A percentile compares a stretch with the other conserved stretches of the same genome.
These are phyloP conservation scores for Dipodascus albidus DNA, from an alignment of 805 yeast genomes.

Conservation along the genomic window DNA sequence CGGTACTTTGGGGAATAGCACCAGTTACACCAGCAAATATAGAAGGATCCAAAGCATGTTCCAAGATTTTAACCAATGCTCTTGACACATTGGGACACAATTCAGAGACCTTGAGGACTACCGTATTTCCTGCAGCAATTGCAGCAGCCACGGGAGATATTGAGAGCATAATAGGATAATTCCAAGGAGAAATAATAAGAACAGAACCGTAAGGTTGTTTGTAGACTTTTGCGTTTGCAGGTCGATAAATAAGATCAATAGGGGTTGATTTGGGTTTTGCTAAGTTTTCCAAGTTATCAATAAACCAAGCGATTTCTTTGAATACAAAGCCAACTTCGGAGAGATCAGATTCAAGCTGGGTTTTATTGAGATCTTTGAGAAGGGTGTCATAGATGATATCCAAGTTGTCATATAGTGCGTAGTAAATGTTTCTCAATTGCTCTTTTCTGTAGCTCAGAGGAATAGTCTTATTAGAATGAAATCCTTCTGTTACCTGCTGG, in stretches of 20 bases:
- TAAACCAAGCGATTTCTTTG: slow-evolving; percentile 47
- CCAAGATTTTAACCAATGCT: slow-evolving; percentile 45
- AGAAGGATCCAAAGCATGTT: slow-evolving; percentile 42
- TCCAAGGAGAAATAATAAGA: slow-evolving; percentile 68
- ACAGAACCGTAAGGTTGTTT: slow-evolving; percentile 46
- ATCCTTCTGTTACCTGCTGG: slow-evolving; percentile 30
- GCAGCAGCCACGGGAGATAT: slow-evolving; percentile 66
- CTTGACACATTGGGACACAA: slow-evolving; percentile 48
- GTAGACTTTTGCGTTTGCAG: slow-evolving; percentile 18
- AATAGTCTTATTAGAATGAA: slow-evolving; percentile 35
- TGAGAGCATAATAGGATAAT: slow-evolving; percentile 60
- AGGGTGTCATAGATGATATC: slow-evolving; percentile 48
- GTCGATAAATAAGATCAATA: slow-evolving; percentile 12
- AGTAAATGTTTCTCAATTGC: slow-evolving; percentile 58
- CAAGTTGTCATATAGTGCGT: slow-evolving; percentile 46
- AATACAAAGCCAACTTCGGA: slow-evolving; percentile 43
- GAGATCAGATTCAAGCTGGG: slow-evolving; percentile 47
- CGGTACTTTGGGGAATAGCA: slow-evolving; percentile 50
- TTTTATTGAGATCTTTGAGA: slow-evolving; percentile 53
- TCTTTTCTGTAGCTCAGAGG: slow-evolving; percentile 44
- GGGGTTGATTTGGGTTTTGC: slow-evolving; percentile 34
- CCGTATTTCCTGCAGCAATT: slow-evolving; percentile 75
- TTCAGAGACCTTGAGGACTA: slow-evolving; percentile 69
- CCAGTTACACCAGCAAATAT: slow-evolving; percentile 61
- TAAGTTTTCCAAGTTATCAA: slow-evolving; percentile 52